Evolutionary conservation across 163 green algal genomes (phyloP).

Genomic region (Coccomyxa subellipsoidea): DNA sequence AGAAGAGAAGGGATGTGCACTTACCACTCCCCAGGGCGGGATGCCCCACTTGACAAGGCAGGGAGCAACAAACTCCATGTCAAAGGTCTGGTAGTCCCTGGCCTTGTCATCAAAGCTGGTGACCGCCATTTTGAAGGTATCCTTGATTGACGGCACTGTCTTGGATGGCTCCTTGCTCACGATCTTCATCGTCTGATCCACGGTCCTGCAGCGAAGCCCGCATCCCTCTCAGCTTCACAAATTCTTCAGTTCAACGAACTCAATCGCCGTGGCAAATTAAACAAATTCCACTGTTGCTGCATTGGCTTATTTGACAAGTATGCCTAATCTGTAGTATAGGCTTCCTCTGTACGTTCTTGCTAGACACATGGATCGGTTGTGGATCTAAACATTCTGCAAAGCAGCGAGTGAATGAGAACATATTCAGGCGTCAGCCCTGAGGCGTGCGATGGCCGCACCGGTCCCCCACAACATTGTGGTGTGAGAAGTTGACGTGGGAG

Average conservation of each 20-base stretch:
- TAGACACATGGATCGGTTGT: too few species aligned
- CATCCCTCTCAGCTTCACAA: too few species aligned
- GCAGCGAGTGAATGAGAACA: too few species aligned
- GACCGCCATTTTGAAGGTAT: not conserved
- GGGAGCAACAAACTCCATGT: not conserved
- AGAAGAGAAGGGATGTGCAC: not conserved
- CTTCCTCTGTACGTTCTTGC: too few species aligned
- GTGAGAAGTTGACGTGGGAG: slow-evolving; percentile 45
- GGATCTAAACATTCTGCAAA: too few species aligned
- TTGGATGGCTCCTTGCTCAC: not conserved
- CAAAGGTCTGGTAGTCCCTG: not conserved
- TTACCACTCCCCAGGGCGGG: not conserved
- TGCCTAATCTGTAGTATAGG: too few species aligned
- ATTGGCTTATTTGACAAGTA: too few species aligned
- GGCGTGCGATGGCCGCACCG: not conserved
- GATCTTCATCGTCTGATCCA: not conserved
- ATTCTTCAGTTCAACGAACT: not conserved
- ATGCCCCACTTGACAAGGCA: not conserved
- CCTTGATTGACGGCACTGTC: not conserved
- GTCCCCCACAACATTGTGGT: slow-evolving; percentile 35
- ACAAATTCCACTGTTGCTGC: too few species aligned
- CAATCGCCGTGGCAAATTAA: not conserved
- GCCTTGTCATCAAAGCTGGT: not conserved
- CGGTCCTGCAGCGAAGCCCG: not conserved
- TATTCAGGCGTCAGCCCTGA: too few species aligned